Conservation (phyloP, 495 filamentous ascomycete species). For the Hypoxylon fragiforme region DNA sequence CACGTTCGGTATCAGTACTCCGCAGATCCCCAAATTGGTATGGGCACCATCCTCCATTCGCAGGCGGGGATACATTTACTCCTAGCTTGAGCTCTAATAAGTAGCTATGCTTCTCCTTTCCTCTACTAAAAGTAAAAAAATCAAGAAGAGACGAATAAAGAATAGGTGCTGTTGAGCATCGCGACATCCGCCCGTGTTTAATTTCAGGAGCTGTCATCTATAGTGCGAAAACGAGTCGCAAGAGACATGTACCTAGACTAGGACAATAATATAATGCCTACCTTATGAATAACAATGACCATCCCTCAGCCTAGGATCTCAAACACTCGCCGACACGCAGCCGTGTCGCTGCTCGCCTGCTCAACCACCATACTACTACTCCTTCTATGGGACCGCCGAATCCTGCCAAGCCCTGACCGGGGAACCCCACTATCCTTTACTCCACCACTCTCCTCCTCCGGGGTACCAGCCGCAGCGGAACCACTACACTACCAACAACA, state of each 20-base stretch:
- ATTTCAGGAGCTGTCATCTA: no score
- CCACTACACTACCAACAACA: conserved; percentile 7
- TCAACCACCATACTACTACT: conserved; percentile 1
- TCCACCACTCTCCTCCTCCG: neutral
- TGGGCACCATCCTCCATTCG: no score
- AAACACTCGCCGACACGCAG: conserved; percentile 5
- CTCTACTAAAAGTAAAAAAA: no score
- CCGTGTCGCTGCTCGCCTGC: neutral
- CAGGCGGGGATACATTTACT: no score
- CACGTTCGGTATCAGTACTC: no score
- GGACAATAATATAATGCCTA: neutral
- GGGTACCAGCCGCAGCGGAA: neutral
- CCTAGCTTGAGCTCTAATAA: no score
- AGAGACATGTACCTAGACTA: neutral
- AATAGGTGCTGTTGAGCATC: no score
- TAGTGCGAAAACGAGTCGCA: no score
- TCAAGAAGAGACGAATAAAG: no score
- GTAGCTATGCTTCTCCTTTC: no score
- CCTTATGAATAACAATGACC: conserved; percentile 1
- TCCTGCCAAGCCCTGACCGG: neutral
- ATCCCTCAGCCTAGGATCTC: neutral
- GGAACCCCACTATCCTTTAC: neutral
- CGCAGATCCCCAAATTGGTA: no score
- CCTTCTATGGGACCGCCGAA: neutral
- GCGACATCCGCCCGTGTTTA: no score